Conservation (phyloP, 2,329 filamentous ascomycete genomes). For the Fusarium tuaranense region DNA sequence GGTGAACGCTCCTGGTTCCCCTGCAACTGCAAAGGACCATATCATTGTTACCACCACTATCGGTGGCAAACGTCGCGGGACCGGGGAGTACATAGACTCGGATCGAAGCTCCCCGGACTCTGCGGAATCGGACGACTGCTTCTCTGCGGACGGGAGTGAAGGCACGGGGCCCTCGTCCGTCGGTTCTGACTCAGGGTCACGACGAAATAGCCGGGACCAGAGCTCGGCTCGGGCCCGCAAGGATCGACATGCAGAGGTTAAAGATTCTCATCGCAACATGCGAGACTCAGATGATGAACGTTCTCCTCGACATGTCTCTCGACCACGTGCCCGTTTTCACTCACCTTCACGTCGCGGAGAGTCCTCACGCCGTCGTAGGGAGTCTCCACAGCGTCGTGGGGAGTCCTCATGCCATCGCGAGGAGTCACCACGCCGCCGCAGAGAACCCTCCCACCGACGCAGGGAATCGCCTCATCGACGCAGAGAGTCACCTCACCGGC, state of each 20-base stretch:
- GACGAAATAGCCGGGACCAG: constrained; percentile 11
- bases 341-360: constrained; percentile 8
- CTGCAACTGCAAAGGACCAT: not conserved
- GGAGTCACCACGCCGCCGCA: not conserved
- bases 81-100: constrained; percentile 10
- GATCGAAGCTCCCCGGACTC: constrained; percentile 18
- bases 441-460: not conserved
- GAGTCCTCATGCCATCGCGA: not conserved
- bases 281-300: constrained; percentile 9
- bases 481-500: not conserved
- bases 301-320: not conserved
- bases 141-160: constrained; percentile 28
- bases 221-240: constrained; percentile 16
- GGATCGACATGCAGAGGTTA: constrained; percentile 11
- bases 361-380: not conserved
- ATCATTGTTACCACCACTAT: constrained; percentile 4
- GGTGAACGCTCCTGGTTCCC: not conserved
- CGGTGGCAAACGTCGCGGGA: not conserved
- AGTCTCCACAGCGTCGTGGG: not conserved
- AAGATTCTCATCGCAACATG: constrained; percentile 4
- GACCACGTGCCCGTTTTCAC: constrained; percentile 22
- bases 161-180: constrained; percentile 31
- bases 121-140: constrained; percentile 12
- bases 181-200: constrained; percentile 14
- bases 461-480: not conserved